These are phyloP conservation scores for Pseudozyma pruni DNA, from an alignment of 1,284 basidiomycete species.

Conservation along the genomic window DNA sequence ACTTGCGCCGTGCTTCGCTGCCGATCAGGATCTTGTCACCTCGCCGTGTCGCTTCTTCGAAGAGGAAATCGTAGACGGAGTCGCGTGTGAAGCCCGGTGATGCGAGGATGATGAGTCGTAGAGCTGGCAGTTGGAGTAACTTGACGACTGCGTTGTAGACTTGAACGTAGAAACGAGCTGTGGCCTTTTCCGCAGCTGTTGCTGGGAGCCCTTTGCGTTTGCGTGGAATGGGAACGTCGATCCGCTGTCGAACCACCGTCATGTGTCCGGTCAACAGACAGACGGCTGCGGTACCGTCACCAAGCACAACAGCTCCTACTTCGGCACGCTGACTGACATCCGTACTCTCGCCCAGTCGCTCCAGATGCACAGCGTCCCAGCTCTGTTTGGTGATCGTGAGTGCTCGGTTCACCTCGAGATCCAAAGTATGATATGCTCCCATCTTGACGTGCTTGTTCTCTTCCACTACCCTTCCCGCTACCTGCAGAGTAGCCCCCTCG, in stretches of 20 bases:
- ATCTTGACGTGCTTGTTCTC: constrained; percentile 93
- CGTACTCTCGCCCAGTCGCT: constrained; percentile 85
- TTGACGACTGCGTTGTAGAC: constrained; percentile 88
- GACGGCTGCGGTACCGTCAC: constrained; percentile 89
- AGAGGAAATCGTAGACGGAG: constrained; percentile 79
- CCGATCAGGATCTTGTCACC: constrained; percentile 81
- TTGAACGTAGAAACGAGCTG: constrained; percentile 79
- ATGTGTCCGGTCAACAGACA: constrained; percentile 96
- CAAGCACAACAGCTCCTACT: constrained; percentile 93
- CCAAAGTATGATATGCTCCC: constrained; percentile 94
- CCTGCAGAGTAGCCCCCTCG: constrained; percentile 75
- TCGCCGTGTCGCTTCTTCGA: constrained; percentile 71
- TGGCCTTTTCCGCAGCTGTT: constrained; percentile 56
- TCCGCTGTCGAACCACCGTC: constrained; percentile 90
- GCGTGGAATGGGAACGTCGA: constrained; percentile 88
- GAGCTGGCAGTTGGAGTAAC: constrained; percentile 83
- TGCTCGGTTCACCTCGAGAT: constrained; percentile 90
- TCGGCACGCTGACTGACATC: constrained; percentile 93
- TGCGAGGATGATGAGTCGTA: constrained; percentile 93
- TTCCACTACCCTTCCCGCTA: constrained; percentile 86
- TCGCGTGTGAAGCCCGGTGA: constrained; percentile 97
- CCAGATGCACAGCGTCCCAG: constrained; percentile 92
- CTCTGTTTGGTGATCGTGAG: constrained; percentile 85
- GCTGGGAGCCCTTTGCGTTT: constrained; percentile 72
- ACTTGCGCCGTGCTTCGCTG: constrained; percentile 81